Evolutionary conservation across 495 filamentous ascomycete genomes (phyloP).

Genomic region (Thermochaetoides thermophila): DNA sequence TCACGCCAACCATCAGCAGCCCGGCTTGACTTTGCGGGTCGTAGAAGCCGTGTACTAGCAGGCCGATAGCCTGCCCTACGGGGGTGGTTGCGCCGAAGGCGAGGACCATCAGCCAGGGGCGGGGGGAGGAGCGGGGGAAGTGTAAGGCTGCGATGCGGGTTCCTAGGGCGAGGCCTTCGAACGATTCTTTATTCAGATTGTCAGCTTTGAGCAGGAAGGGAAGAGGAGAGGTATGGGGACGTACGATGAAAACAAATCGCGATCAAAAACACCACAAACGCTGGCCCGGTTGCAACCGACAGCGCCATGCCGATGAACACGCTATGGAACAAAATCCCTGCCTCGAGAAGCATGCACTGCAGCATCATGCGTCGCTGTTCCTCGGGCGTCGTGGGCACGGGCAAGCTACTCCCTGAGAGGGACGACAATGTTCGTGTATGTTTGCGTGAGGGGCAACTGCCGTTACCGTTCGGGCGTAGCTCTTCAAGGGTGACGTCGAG

Average conservation of each 20-base stretch:
- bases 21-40: constrained; percentile 71
- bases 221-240: background rate
- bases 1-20: constrained; percentile 78
- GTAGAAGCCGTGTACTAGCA: constrained; percentile 70
- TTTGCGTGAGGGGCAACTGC: too few species aligned
- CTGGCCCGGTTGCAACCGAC: constrained; percentile 63
- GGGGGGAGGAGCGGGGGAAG: constrained; percentile 37
- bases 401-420: too few species aligned
- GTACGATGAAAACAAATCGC: constrained; percentile 64
- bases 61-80: constrained; percentile 75
- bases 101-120: constrained; percentile 89
- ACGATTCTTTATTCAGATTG: constrained; percentile 37
- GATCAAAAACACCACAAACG: constrained; percentile 65
- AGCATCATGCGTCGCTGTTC: constrained; percentile 48
- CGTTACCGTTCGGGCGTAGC: constrained; percentile 24
- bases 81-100: constrained; percentile 88
- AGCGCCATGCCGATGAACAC: constrained; percentile 85
- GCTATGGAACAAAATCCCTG: constrained; percentile 75
- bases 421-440: too few species aligned
- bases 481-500: constrained; percentile 39
- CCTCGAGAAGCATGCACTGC: constrained; percentile 68
- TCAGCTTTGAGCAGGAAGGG: too few species aligned
- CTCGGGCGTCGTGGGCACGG: constrained; percentile 17
- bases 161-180: constrained; percentile 62
- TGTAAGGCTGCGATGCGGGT: constrained; percentile 54